These are phyloP conservation scores for Hyaloperonospora brassicae DNA, from an alignment of 352 stramenopile species.

Conservation along the genomic window DNA sequence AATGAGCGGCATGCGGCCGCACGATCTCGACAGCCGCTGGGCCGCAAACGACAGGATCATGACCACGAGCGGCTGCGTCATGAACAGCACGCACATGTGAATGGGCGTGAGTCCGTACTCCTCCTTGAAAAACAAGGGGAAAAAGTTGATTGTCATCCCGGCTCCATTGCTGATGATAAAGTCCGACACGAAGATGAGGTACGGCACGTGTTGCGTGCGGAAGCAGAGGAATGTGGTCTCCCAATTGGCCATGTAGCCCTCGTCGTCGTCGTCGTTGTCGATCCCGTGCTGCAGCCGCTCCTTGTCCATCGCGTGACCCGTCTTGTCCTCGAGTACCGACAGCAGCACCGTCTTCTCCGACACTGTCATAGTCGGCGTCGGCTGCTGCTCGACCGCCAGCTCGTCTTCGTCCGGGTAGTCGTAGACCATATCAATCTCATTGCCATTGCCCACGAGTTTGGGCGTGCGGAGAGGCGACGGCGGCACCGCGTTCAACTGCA, in stretches of 20 bases:
- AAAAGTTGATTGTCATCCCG: slow-evolving; percentile 1
- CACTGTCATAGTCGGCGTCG: slow-evolving; percentile 13
- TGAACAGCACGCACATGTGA: slow-evolving; percentile 1
- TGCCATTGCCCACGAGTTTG: neutral
- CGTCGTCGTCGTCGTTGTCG: neutral
- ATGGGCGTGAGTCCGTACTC: slow-evolving; percentile 1
- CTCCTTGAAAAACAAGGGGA: slow-evolving; percentile 1
- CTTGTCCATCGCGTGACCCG: neutral
- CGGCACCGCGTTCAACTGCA: neutral
- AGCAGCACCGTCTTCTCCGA: slow-evolving; percentile 35
- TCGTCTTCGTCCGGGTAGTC: slow-evolving; percentile 1
- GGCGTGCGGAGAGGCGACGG: neutral
- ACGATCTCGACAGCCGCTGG: slow-evolving; percentile 41
- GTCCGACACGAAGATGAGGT: neutral
- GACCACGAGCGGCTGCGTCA: slow-evolving; percentile 1
- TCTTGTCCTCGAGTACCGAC: slow-evolving; percentile 25
- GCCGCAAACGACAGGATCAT: slow-evolving; percentile 9
- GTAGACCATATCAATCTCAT: slow-evolving; percentile 1
- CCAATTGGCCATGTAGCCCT: neutral
- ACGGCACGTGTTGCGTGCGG: slow-evolving; percentile 1
- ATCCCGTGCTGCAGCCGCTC: neutral
- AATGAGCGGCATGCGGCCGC: slow-evolving; percentile 69
- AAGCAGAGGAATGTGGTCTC: slow-evolving; percentile 1
- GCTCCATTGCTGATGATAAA: slow-evolving; percentile 3
- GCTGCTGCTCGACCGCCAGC: slow-evolving; percentile 14